Evolutionary conservation across 768 basidiomycete genomes (phyloP), one percentile per base, ranked within the genome.

Genomic region (Boletus fagicola): DNA sequence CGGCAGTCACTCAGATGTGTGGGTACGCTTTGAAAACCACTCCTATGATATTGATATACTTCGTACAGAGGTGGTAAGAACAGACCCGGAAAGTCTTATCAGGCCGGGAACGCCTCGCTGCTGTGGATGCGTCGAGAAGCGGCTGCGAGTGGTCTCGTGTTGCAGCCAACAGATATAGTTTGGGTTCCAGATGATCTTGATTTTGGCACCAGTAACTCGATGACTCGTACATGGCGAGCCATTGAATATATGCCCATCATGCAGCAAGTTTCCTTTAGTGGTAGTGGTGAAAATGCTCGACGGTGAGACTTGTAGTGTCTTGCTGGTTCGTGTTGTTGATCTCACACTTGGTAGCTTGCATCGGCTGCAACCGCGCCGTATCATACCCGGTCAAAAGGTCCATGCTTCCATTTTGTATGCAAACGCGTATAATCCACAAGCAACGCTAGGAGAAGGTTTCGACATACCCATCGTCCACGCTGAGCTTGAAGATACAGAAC

Each of bases 81-180:
- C 15, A 62, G 61, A 35, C 65, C 68, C 0, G 67, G 65, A 20
- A 56, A 31, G 9, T 61, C 62, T 30, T 42, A 56, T 18, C 67
- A 67, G 16, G 65, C 67, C 0, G 67, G 67, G n/a, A 69, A 67
- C 13, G 62, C 53, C 16, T 65, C 73, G 1, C 50, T 73, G 2
- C 22, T 70, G 10, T 75, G 74, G 74, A 75, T 75, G 74, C 65
- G 68, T 49, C 63, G 60, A 18, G 72, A 75, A 52, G 74, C 74
- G 1, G 13, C 50, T 9, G 54, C 47, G 1, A 51, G 26, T 12
- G 74, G 74, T 35, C 65, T 75, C 2, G 54, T 49, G 3, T 59
- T 75, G 45, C 49, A 60, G 9, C 64, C 67, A 12, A 69, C 65
- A 12, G 67, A 68, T 43, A 54, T 69, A 18, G 62, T 69, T 28